Evolutionary conservation across 257 asterid genomes (phyloP).

Genomic region (Lycium ferocissimum): DNA sequence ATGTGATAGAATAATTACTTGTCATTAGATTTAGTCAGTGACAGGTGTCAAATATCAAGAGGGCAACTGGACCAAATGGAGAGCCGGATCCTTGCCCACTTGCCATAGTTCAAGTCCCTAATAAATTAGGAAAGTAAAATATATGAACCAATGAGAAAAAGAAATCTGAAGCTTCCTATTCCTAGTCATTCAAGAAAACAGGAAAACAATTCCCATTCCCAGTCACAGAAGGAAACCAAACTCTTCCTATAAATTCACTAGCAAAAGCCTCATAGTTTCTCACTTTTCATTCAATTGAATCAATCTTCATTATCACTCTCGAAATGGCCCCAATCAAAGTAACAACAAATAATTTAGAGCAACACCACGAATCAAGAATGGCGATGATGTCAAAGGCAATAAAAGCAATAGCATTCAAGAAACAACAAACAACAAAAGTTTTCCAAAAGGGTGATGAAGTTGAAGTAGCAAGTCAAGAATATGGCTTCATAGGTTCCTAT

Average conservation of each 20-base stretch:
- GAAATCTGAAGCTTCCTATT: neutral
- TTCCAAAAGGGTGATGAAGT: constrained; percentile 5
- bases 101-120: neutral
- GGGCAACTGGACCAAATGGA: no score
- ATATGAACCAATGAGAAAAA: neutral
- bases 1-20: no score
- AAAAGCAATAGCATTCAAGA: neutral
- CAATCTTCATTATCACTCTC: neutral
- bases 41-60: no score
- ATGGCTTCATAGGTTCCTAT: constrained; percentile 37
- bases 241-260: neutral
- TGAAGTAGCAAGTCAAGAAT: constrained; percentile 32
- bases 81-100: neutral
- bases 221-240: neutral
- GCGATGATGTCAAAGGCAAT: neutral
- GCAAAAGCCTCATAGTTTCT: neutral
- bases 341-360: neutral
- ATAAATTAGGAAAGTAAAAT: neutral
- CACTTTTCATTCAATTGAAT: neutral
- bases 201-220: no score
- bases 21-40: no score
- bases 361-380: neutral
- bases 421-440: neutral
- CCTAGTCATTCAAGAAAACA: neutral
- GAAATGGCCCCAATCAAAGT: neutral